Evolutionary conservation across 176 grass and related monocot genomes (phyloP).

Genomic region (Hordeum marinum): DNA sequence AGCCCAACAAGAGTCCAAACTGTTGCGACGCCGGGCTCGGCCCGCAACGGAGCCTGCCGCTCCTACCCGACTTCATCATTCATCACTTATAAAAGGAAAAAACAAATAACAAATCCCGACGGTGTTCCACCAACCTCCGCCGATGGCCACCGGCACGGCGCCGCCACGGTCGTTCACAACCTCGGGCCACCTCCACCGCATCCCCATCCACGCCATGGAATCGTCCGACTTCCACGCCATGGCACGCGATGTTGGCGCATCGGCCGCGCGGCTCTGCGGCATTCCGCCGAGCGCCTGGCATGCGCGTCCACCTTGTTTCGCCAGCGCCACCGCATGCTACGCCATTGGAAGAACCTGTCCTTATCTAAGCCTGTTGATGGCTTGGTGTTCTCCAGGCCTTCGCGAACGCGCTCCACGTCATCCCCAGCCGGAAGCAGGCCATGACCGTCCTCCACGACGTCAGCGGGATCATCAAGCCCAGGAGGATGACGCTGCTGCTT

Average conservation of each 20-base stretch:
- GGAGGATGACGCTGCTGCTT: slow-evolving; percentile 75
- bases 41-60: not conserved
- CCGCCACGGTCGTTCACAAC: not conserved
- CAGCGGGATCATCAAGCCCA: slow-evolving; percentile 58
- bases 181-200: accelerated
- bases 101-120: not conserved
- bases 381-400: slow-evolving; percentile 23
- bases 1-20: not conserved
- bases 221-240: not conserved
- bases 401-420: slow-evolving; percentile 51
- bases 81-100: too few species aligned
- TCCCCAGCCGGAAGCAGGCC: slow-evolving; percentile 50
- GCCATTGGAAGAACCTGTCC: not conserved
- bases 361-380: not conserved
- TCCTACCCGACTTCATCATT: not conserved
- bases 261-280: not conserved
- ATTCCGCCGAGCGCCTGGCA: slow-evolving; percentile 18
- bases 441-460: slow-evolving; percentile 61
- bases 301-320: not conserved
- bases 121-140: not conserved
- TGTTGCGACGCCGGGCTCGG: not conserved
- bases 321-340: not conserved
- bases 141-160: not conserved
- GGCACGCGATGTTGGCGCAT: not conserved
- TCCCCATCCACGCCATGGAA: too few species aligned